These are phyloP conservation scores for Candolleomyces aberdarensis DNA, from an alignment of 768 basidiomycete species.

Conservation along the genomic window DNA sequence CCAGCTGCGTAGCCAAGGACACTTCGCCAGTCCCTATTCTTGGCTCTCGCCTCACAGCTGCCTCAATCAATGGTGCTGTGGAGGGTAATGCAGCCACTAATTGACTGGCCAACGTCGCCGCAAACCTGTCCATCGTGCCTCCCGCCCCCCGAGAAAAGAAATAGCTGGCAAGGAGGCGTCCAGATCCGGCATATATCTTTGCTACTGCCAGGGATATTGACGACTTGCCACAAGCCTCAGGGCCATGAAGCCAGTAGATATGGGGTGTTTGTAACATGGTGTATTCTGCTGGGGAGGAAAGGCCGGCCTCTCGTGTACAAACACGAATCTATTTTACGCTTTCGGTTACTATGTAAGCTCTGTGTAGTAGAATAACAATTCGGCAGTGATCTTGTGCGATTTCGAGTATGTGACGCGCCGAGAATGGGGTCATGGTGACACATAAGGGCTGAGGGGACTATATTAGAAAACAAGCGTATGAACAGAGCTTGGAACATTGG, in stretches of 20 bases:
- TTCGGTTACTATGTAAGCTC: too few species aligned
- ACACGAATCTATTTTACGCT: too few species aligned
- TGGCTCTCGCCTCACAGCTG: not conserved
- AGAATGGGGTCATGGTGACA: too few species aligned
- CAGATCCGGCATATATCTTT: not conserved
- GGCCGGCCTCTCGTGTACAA: too few species aligned
- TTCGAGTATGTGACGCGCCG: too few species aligned
- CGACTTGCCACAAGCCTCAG: not conserved
- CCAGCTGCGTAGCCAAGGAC: not conserved
- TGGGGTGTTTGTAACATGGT: too few species aligned
- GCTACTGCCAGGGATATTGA: not conserved
- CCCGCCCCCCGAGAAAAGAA: slow-evolving; percentile 1
- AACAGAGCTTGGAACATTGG: too few species aligned
- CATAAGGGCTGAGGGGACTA: too few species aligned
- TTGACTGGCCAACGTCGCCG: not conserved
- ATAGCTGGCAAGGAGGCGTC: not conserved
- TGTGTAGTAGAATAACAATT: too few species aligned
- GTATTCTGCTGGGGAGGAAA: too few species aligned
- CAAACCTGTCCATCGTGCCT: not conserved
- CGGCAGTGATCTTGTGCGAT: too few species aligned
- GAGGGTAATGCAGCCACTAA: not conserved
- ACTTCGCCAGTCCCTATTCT: not conserved
- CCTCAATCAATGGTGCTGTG: not conserved
- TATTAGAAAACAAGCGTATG: too few species aligned
- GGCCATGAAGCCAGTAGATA: not conserved